phyloP scores from a whole-genome alignment of 2,329 filamentous ascomycete genomes.

The Macrophomina tecta region DNA sequence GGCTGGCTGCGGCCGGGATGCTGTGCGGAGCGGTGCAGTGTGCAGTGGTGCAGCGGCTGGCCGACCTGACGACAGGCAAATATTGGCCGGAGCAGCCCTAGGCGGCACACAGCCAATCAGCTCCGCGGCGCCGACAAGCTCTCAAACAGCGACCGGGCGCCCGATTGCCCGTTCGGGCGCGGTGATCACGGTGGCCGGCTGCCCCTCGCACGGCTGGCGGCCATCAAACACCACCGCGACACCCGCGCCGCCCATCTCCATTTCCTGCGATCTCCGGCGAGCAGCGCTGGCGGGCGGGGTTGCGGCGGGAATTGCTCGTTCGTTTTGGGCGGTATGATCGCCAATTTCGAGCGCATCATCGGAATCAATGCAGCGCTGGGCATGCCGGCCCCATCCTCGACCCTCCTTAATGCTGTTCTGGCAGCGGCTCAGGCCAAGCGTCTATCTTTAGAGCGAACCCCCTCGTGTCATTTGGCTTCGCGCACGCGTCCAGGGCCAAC shows the following conservation, averaged over 20 bases:
- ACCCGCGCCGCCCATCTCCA: conserved; percentile 13
- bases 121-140: not conserved
- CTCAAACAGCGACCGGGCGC: conserved; percentile 1
- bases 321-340: conserved; percentile 12
- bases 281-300: not conserved
- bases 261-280: conserved; percentile 10
- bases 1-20: conserved; percentile 3
- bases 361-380: conserved; percentile 14
- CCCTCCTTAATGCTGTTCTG: conserved; percentile 16
- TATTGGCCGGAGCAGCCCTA: conserved; percentile 18
- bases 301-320: not conserved
- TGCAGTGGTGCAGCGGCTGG: conserved; percentile 10
- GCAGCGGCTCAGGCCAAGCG: conserved; percentile 21
- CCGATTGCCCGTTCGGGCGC: conserved; percentile 9
- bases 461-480: conserved; percentile 1
- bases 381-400: conserved; percentile 1
- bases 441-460: conserved; percentile 19
- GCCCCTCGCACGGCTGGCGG: not conserved
- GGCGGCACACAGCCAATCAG: conserved; percentile 10
- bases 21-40: not conserved
- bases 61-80: conserved; percentile 8
- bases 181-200: conserved; percentile 8
- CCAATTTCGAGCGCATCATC: conserved; percentile 24
- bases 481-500: not conserved
- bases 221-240: conserved; percentile 16